Percentiles rank a stretch among this genome's conserved stretches.
Evolutionary conservation across 805 yeast species (phyloP).

Genomic region (Debaryomyces tyrocola): DNA sequence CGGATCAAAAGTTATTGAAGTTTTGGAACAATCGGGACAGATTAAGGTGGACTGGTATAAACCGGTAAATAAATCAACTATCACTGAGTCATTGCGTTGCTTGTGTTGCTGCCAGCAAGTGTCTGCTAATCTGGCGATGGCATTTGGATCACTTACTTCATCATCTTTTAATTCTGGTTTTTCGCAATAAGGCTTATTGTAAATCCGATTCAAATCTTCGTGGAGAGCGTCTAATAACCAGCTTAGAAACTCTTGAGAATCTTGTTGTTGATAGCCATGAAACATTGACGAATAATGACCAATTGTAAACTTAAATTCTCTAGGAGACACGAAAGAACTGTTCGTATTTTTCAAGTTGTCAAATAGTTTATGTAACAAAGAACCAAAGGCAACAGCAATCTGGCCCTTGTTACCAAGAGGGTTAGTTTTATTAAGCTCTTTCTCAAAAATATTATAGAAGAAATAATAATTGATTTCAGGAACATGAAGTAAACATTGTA

Average conservation of each 20-base stretch:
- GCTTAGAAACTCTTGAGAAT: constrained; percentile 89
- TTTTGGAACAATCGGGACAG: constrained; percentile 80
- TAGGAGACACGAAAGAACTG: constrained; percentile 49
- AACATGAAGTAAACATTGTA: constrained; percentile 84
- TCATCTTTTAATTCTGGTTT: constrained; percentile 79
- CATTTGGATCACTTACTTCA: constrained; percentile 51
- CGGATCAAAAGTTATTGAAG: constrained; percentile 91
- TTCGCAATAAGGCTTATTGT: constrained; percentile 81
- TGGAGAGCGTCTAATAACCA: constrained; percentile 86
- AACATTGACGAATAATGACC: constrained; percentile 81
- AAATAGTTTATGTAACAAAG: constrained; percentile 62
- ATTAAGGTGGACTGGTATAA: constrained; percentile 84
- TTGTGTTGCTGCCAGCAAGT: constrained; percentile 81
- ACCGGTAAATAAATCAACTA: constrained; percentile 86
- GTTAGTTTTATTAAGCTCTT: constrained; percentile 71
- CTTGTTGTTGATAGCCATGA: constrained; percentile 84
- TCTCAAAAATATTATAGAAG: constrained; percentile 53
- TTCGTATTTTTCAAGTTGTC: constrained; percentile 15
- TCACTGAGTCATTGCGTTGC: constrained; percentile 78
- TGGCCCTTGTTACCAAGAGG: constrained; percentile 87
- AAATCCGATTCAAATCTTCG: constrained; percentile 85
- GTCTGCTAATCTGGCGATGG: constrained; percentile 62
- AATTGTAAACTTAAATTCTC: constrained; percentile 73
- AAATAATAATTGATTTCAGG: constrained; percentile 83
- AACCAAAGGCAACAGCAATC: constrained; percentile 75